Evolutionary conservation across 441 rosid genomes (phyloP).

Genomic region (Bocquillonia castaneifolia): DNA sequence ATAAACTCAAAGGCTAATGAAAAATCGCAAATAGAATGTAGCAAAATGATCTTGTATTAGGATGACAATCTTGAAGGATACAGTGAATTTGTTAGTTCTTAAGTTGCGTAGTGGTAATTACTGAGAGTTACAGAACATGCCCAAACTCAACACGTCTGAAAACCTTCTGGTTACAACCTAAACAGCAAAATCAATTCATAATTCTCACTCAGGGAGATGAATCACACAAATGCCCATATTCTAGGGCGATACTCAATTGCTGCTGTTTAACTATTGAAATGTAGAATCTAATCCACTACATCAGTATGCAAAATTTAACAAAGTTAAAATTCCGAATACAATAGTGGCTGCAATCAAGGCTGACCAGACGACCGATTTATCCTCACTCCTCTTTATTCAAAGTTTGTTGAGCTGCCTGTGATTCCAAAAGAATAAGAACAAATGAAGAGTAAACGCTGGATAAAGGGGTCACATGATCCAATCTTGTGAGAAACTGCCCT

Average conservation of each 20-base stretch:
- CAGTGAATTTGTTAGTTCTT: not conserved
- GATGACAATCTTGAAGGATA: not conserved
- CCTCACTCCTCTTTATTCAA: not conserved
- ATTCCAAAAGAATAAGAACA: not conserved
- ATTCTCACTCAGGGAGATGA: not conserved
- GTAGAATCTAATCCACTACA: not conserved
- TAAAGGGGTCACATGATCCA: too few relatives aligned
- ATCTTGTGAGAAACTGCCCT: too few relatives aligned
- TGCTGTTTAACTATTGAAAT: not conserved
- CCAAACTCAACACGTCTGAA: not conserved
- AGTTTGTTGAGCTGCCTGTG: too few relatives aligned
- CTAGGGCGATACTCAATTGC: not conserved
- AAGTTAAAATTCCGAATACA: not conserved
- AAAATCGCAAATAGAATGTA: not conserved
- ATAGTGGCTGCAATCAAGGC: not conserved
- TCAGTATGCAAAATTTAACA: not conserved
- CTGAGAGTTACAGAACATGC: not conserved
- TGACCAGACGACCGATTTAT: not conserved
- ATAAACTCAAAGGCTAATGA: not conserved
- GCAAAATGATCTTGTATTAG: not conserved
- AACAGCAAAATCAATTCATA: not conserved
- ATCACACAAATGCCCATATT: not conserved
- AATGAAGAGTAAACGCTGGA: too few relatives aligned
- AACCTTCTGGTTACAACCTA: not conserved
- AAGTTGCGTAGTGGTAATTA: not conserved